A percentile compares a stretch with the other conserved stretches of the same genome.
Conservation (phyloP, 176 grass and related monocot genomes). For the Metroxylon sagu region DNA sequence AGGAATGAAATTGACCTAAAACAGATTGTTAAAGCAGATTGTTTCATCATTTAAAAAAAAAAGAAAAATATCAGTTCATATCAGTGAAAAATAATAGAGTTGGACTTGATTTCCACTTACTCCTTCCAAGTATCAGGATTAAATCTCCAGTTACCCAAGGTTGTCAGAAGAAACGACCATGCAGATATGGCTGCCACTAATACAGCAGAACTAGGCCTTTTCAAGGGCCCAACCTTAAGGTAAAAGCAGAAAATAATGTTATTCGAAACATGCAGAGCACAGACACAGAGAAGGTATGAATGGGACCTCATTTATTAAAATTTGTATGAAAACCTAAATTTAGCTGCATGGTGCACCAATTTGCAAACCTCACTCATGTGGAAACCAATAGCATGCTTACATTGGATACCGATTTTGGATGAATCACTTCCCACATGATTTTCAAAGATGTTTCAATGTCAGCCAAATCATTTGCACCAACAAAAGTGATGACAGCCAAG, state of each 20-base stretch:
- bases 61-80: neutral
- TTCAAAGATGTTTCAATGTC: slow-evolving; percentile 66
- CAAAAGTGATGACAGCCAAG: slow-evolving; percentile 62
- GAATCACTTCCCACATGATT: slow-evolving; percentile 79
- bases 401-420: slow-evolving; percentile 80
- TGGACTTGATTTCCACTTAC: slow-evolving; percentile 26
- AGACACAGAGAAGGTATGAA: too few relatives aligned
- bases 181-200: slow-evolving; percentile 74
- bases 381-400: slow-evolving; percentile 23
- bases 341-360: too few relatives aligned
- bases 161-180: slow-evolving; percentile 91
- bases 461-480: slow-evolving; percentile 55
- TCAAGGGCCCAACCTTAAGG: slow-evolving; percentile 61
- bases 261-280: neutral
- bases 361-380: too few relatives aligned
- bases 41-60: neutral
- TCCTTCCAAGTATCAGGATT: slow-evolving; percentile 92
- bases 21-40: neutral
- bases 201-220: slow-evolving; percentile 49
- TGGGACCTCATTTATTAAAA: too few relatives aligned
- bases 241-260: slow-evolving; percentile 6
- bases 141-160: slow-evolving; percentile 73
- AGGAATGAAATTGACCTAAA: slow-evolving; percentile 61
- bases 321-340: too few relatives aligned
- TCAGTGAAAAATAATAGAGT: slow-evolving; percentile 1